Percentiles rank a stretch among this genome's conserved stretches.
These are phyloP conservation scores for Malus orientalis DNA, from an alignment of 306 rosid species.

Conservation along the genomic window DNA sequence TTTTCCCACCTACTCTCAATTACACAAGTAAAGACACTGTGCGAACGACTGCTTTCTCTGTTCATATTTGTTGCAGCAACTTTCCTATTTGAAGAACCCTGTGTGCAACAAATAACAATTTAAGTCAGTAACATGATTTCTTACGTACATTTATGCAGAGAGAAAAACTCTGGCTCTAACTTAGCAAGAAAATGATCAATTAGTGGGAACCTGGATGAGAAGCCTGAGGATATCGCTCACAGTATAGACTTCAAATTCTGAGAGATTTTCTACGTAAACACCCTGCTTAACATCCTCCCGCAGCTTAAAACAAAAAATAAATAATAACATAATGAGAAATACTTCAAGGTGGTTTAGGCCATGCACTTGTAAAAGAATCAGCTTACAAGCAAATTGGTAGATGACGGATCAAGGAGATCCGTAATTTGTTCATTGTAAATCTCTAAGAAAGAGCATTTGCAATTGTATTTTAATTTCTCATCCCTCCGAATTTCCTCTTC, in stretches of 20 bases:
- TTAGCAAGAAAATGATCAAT: slow-evolving; percentile 7
- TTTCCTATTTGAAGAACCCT: slow-evolving; percentile 96
- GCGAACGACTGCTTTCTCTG: slow-evolving; percentile 97
- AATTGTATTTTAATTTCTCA: slow-evolving; percentile 75
- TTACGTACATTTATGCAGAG: slow-evolving; percentile 4
- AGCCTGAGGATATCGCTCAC: slow-evolving; percentile 77
- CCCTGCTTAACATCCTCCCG: slow-evolving; percentile 92
- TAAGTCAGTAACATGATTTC: slow-evolving; percentile 16
- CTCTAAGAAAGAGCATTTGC: slow-evolving; percentile 98
- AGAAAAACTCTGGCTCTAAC: slow-evolving; percentile 7
- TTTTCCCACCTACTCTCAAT: slow-evolving; percentile 98
- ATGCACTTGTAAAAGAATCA: slow-evolving; percentile 14
- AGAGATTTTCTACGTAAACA: slow-evolving; percentile 89
- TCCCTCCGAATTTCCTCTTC: slow-evolving; percentile 95
- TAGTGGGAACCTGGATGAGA: slow-evolving; percentile 57
- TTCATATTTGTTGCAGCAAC: slow-evolving; percentile 99
- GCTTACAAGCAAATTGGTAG: slow-evolving; percentile 85
- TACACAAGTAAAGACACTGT: slow-evolving; percentile 92
- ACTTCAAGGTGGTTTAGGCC: slow-evolving; percentile 5
- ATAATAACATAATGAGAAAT: not conserved
- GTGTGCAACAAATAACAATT: slow-evolving; percentile 25
- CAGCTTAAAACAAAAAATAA: slow-evolving; percentile 37
- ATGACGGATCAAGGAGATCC: slow-evolving; percentile 88
- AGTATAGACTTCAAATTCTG: slow-evolving; percentile 80
- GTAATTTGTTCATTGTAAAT: slow-evolving; percentile 92